phyloP scores from a whole-genome alignment of 2,329 filamentous ascomycete species.

The Exophiala bonariae region DNA sequence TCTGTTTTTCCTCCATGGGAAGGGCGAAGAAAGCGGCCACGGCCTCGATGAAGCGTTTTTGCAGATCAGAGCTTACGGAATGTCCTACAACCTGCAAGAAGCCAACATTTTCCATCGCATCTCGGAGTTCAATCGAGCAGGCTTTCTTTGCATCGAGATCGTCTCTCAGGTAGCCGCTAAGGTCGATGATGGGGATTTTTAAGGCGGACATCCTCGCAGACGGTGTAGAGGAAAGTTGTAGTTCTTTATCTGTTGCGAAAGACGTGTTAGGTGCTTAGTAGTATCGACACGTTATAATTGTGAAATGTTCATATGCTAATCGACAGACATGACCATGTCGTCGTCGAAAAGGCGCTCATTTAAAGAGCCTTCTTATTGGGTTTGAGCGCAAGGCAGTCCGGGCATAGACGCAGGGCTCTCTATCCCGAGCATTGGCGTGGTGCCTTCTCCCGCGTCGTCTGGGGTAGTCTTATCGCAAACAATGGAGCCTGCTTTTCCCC shows the following conservation, averaged over 20 bases:
- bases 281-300: no score
- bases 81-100: conserved; percentile 8
- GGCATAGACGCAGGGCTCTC: no score
- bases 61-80: not conserved
- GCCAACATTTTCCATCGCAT: conserved; percentile 2
- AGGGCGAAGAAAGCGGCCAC: conserved; percentile 2
- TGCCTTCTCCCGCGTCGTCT: no score
- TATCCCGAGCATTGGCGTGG: no score
- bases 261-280: no score
- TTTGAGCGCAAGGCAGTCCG: no score
- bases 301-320: no score
- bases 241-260: not conserved
- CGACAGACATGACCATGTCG: not conserved
- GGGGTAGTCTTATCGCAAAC: no score
- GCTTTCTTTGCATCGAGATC: not conserved
- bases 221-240: not conserved
- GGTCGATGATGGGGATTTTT: conserved; percentile 5
- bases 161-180: conserved; percentile 2
- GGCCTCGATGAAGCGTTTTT: not conserved
- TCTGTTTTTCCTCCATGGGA: conserved; percentile 1
- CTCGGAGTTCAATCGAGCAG: not conserved
- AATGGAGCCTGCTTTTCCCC: no score
- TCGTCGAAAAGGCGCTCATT: not conserved
- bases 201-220: not conserved
- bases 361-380: not conserved